Evolutionary conservation across 78 protist species (phyloP), one percentile per base, ranked within the genome.

Genomic region (Isochrysis galbana): DNA sequence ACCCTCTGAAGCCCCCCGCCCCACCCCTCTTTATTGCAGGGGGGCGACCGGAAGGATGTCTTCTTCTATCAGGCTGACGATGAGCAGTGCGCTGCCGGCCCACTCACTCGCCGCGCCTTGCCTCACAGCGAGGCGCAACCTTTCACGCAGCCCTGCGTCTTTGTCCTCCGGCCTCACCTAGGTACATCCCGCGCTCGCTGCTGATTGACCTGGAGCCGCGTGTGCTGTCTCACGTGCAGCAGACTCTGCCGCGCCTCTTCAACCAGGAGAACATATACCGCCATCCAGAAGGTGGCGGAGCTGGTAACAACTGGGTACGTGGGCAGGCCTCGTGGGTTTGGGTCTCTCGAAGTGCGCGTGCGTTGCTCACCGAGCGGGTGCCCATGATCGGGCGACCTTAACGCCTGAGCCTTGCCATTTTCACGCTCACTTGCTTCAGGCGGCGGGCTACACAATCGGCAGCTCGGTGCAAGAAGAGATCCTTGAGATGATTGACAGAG

Each of bases 31-130:
- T 14, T 14, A 51, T 51, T 14, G 36, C 95, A 91, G 0, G 97
- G 97, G 19, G 55, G 88, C 34, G 99, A 99, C 45, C 93, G 99
- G 72, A 99, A 98, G 93, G 99, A 99, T 87, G 99, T 99, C 67
- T 99, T 98, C 87, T 99, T 98, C 96, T 98, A 99, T 93, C 97
- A 95, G 98, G 99, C 99, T 1, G 99, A 98, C 82, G 99, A 98
- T 87, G 98, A 98, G 36, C 99, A 98, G 80, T 89, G 99, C 21
- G 99, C 99, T 3, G 29, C 29, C 23, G 36, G 74, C 74, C 74
- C 29, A 7, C 23, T 23, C 74, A 3, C 26, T 10, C 61, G 61
- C 61, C 61, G 14, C 61, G 7, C 29, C 61, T 14, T 51, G 29
- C 61, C 61, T 51, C 61, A 7, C 61, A 51, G 61, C 61, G 61